A percentile compares a stretch with the other conserved stretches of the same genome.
Evolutionary conservation across 345 rosid genomes (phyloP).

Genomic region (Punica granatum): DNA sequence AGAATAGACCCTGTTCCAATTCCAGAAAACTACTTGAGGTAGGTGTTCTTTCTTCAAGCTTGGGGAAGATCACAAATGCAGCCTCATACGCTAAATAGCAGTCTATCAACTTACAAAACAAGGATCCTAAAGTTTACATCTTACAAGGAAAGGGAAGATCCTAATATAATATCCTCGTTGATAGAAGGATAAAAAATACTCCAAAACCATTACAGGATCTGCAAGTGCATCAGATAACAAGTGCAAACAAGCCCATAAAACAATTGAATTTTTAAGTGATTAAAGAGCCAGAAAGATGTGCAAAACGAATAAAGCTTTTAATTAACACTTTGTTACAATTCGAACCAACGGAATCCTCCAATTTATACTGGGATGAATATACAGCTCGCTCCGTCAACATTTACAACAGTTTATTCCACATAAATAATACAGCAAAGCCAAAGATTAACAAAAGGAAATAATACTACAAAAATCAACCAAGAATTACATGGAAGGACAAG

Average conservation of each 20-base stretch:
- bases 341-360: conserved; percentile 9
- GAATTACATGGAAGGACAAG: not conserved
- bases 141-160: not conserved
- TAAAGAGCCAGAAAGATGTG: conserved; percentile 3
- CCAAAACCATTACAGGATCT: not conserved
- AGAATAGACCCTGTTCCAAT: conserved; percentile 25
- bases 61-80: conserved; percentile 11
- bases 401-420: conserved; percentile 6
- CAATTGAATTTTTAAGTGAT: not conserved
- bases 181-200: not conserved
- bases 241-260: not conserved
- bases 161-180: not conserved
- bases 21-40: conserved; percentile 13
- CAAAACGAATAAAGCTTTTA: not conserved
- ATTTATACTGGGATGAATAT: not conserved
- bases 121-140: not conserved
- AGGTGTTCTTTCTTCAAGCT: conserved; percentile 15
- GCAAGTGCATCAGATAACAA: not conserved
- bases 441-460: conserved; percentile 8
- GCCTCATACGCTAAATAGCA: not conserved
- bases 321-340: not conserved
- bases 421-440: conserved; percentile 9
- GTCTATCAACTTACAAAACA: not conserved
- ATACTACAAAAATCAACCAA: conserved; percentile 7
- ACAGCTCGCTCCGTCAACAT: not conserved